Evolutionary conservation across 2,329 filamentous ascomycete species (phyloP).

Genomic region (Dryadomyces quercus-mongolicae): DNA sequence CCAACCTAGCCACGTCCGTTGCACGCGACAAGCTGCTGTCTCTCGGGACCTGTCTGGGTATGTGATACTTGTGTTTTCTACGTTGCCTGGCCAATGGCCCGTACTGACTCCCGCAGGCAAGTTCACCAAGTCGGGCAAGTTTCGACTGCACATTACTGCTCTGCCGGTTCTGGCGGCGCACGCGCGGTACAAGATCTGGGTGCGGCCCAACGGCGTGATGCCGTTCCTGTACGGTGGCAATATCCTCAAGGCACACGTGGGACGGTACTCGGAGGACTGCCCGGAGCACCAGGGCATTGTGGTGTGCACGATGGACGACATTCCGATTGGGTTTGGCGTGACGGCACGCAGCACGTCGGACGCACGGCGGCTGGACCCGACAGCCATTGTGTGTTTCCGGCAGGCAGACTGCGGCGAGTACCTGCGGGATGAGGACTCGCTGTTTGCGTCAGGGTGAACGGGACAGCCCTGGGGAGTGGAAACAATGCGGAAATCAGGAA

Average conservation of each 20-base stretch:
- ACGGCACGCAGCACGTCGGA: conserved; percentile 81
- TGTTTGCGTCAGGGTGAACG: conserved; percentile 33
- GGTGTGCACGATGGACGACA: conserved; percentile 85
- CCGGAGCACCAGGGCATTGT: conserved; percentile 89
- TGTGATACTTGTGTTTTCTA: not conserved
- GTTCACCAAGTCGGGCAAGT: conserved; percentile 94
- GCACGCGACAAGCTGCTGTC: conserved; percentile 72
- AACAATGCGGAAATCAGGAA: not conserved
- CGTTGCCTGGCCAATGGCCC: not conserved
- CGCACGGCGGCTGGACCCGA: conserved; percentile 74
- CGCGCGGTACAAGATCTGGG: conserved; percentile 93
- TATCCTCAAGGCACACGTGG: conserved; percentile 59
- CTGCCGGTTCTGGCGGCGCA: conserved; percentile 80
- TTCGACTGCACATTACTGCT: conserved; percentile 82
- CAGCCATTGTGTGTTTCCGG: conserved; percentile 76
- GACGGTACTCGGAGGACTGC: conserved; percentile 79
- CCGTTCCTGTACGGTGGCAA: conserved; percentile 93
- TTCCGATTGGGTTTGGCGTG: conserved; percentile 84
- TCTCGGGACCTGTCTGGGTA: conserved; percentile 73
- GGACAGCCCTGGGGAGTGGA: too few species aligned
- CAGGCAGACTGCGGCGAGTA: conserved; percentile 95
- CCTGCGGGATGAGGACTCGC: conserved; percentile 65
- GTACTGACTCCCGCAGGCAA: conserved; percentile 46
- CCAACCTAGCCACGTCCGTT: conserved; percentile 82
- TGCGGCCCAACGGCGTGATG: conserved; percentile 94